Percentiles rank a stretch among this genome's conserved stretches.
Evolutionary conservation across 1,139 yeast species (phyloP).

Genomic region (Yamadazyma sp.): DNA sequence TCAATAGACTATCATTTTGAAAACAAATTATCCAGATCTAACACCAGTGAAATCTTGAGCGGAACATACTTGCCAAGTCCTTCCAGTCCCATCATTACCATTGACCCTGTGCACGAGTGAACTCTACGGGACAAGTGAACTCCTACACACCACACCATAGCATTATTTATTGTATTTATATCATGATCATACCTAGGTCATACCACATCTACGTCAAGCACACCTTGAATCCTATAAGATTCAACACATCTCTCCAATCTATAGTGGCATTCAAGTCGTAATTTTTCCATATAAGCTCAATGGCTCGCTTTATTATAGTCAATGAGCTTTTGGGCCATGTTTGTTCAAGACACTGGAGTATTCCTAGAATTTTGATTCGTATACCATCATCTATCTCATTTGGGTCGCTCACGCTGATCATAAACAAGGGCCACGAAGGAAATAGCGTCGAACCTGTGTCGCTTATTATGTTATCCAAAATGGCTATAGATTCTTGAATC

Average conservation of each 20-base stretch:
- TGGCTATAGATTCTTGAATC: conserved; percentile 2
- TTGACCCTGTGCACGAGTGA: conserved; percentile 6
- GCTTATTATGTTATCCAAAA: conserved; percentile 3
- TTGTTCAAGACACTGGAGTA: conserved; percentile 17
- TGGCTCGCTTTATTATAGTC: conserved; percentile 18
- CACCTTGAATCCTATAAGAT: conserved; percentile 18
- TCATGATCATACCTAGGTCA: neutral
- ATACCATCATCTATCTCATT: conserved; percentile 13
- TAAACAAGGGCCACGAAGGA: conserved; percentile 28
- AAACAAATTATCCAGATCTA: conserved; percentile 10
- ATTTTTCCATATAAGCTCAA: conserved; percentile 27
- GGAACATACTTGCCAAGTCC: conserved; percentile 4
- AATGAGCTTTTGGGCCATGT: conserved; percentile 23
- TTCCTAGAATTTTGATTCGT: conserved; percentile 16
- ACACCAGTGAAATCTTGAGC: conserved; percentile 5
- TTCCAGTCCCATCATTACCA: conserved; percentile 16
- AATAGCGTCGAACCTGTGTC: conserved; percentile 10
- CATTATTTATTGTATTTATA: too few species aligned
- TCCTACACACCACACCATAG: too few species aligned
- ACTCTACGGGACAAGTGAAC: too few species aligned
- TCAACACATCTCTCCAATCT: conserved; percentile 24
- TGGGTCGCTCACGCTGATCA: conserved; percentile 15
- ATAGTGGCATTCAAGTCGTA: conserved; percentile 17
- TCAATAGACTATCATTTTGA: conserved; percentile 16
- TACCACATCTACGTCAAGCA: conserved; percentile 4